phyloP scores from a whole-genome alignment of 108 stramenopile species.

The Cyclotella atomus region DNA sequence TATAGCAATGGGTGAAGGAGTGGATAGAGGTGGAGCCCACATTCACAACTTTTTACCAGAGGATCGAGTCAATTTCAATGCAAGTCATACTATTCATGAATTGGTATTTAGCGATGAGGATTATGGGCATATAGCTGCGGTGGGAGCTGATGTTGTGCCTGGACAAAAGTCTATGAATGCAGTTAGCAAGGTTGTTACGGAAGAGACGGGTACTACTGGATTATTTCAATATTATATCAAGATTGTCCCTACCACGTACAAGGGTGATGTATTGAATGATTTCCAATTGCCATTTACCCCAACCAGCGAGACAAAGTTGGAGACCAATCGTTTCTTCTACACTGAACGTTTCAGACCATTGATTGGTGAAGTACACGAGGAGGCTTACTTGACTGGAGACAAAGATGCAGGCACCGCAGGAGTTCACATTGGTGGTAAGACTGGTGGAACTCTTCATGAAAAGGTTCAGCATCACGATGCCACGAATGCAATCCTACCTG shows the following conservation, averaged over 20 bases:
- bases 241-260: conserved; percentile 90
- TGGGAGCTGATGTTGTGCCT: conserved; percentile 11
- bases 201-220: conserved; percentile 82
- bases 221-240: conserved; percentile 96
- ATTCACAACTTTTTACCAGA: conserved; percentile 88
- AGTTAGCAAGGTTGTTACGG: conserved; percentile 70
- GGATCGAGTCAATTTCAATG: conserved; percentile 93
- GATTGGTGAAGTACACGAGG: conserved; percentile 69
- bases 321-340: conserved; percentile 88
- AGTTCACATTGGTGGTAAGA: conserved; percentile 55
- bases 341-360: conserved; percentile 92
- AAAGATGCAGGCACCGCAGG: conserved; percentile 51
- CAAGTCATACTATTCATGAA: conserved; percentile 91
- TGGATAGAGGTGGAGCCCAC: conserved; percentile 92
- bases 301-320: conserved; percentile 34
- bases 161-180: conserved; percentile 70
- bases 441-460: conserved; percentile 59
- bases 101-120: conserved; percentile 85
- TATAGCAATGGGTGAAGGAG: conserved; percentile 96
- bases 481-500: conserved; percentile 88
- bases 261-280: conserved; percentile 47
- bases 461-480: conserved; percentile 74
- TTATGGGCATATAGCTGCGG: conserved; percentile 38
- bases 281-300: conserved; percentile 5
- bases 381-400: conserved; percentile 42